These are phyloP conservation scores for Phytophthora pisi DNA, from an alignment of 352 stramenopile species.

Conservation along the genomic window DNA sequence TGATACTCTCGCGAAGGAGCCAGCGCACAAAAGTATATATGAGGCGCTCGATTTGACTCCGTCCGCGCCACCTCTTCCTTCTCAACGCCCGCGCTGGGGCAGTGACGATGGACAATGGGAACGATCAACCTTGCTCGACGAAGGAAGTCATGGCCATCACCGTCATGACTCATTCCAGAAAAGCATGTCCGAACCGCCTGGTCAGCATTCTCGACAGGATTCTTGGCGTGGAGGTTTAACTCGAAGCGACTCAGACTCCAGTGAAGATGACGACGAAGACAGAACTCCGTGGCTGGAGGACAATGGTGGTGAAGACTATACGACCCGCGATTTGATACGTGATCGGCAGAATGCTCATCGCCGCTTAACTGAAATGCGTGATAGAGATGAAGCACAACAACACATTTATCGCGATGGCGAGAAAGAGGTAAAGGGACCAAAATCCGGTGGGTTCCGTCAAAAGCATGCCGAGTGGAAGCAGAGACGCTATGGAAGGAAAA, in stretches of 20 bases:
- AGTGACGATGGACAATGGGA: conserved; percentile 21
- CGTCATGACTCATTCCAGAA: conserved; percentile 23
- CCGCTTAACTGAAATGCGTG: conserved; percentile 10
- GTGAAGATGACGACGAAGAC: conserved; percentile 15
- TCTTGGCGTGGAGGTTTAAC: conserved; percentile 5
- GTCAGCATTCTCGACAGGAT: conserved; percentile 1
- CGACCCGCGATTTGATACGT: conserved; percentile 1
- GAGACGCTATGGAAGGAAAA: conserved; percentile 24
- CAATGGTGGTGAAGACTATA: background rate
- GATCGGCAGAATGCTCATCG: conserved; percentile 8
- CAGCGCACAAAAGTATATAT: conserved; percentile 52
- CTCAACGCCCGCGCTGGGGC: conserved; percentile 8
- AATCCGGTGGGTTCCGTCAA: conserved; percentile 3
- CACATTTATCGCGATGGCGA: background rate
- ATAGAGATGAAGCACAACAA: background rate
- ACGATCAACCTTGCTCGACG: conserved; percentile 1
- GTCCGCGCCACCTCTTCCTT: conserved; percentile 46
- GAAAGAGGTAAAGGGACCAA: background rate
- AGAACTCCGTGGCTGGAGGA: background rate
- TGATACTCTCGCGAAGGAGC: conserved; percentile 37
- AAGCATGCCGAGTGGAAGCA: conserved; percentile 28
- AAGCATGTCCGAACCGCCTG: conserved; percentile 28
- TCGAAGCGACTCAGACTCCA: conserved; percentile 12
- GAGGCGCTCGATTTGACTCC: conserved; percentile 53
- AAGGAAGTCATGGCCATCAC: conserved; percentile 3